phyloP scores from a whole-genome alignment of 331 rosid species.

The Telfairia occidentalis region DNA sequence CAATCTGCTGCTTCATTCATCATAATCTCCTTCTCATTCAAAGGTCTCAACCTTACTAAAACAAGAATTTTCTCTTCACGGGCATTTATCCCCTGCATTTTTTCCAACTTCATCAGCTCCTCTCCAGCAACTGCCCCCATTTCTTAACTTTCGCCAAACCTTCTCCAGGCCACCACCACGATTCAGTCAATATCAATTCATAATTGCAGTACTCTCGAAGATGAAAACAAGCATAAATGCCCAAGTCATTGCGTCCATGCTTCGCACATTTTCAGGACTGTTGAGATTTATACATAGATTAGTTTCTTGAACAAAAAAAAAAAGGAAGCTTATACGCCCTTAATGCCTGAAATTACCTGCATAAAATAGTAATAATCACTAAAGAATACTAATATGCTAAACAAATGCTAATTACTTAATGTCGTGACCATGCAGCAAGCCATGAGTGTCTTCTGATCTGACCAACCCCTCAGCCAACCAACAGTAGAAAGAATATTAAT shows the following conservation, averaged over 20 bases:
- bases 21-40: conserved; percentile 63
- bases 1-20: conserved; percentile 75
- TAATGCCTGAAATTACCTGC: not conserved
- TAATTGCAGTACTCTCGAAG: conserved; percentile 21
- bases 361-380: not conserved
- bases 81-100: conserved; percentile 53
- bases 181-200: conserved; percentile 15
- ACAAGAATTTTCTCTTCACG: conserved; percentile 95
- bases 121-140: conserved; percentile 90
- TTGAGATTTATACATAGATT: not conserved
- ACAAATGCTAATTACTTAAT: not conserved
- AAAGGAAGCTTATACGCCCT: not conserved
- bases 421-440: conserved; percentile 7
- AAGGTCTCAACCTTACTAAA: conserved; percentile 80
- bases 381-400: not conserved
- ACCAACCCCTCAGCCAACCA: conserved; percentile 27
- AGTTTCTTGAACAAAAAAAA: not conserved
- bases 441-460: conserved; percentile 16
- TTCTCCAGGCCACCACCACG: conserved; percentile 8
- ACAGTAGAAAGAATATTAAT: conserved; percentile 1
- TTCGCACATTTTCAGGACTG: conserved; percentile 2
- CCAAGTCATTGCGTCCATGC: not conserved
- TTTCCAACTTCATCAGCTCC: conserved; percentile 75
- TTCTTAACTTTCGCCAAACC: conserved; percentile 22
- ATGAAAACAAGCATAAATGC: conserved; percentile 9